Conservation (phyloP, 1,139 yeast genomes). For the Suhomyces wounanorum region DNA sequence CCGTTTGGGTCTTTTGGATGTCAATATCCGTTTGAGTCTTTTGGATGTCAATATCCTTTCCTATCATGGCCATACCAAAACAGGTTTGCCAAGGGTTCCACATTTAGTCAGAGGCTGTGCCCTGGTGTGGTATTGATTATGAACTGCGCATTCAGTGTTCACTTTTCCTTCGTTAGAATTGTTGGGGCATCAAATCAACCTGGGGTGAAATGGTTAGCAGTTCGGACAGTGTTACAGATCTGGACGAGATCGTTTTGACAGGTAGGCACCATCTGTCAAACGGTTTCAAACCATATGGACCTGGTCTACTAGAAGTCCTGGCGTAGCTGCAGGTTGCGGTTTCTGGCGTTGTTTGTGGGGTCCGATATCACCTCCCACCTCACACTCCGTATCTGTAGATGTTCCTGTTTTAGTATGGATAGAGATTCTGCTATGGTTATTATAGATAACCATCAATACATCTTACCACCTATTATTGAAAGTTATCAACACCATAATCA, state of each 20-base stretch:
- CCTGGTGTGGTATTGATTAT: background rate
- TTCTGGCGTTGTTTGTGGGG: background rate
- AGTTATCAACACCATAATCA: too few relatives aligned
- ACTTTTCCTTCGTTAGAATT: background rate
- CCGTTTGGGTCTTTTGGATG: too few relatives aligned
- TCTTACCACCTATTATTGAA: too few relatives aligned
- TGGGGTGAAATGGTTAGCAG: background rate
- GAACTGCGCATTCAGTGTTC: background rate
- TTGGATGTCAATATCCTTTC: too few relatives aligned
- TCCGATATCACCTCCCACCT: too few relatives aligned
- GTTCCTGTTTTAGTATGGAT: background rate
- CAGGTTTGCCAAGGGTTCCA: too few relatives aligned
- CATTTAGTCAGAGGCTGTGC: background rate
- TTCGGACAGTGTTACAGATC: background rate
- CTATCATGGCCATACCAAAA: too few relatives aligned
- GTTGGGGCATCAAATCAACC: background rate
- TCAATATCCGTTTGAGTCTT: too few relatives aligned
- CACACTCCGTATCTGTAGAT: background rate
- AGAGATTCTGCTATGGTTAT: too few relatives aligned
- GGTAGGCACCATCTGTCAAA: background rate
- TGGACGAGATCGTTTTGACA: background rate
- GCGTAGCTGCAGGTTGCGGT: too few relatives aligned
- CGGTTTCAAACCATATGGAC: background rate
- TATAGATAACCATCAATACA: too few relatives aligned
- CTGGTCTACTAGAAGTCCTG: too few relatives aligned